Evolutionary conservation across 805 yeast species (phyloP).

Genomic region (Scheffersomyces lignosus): DNA sequence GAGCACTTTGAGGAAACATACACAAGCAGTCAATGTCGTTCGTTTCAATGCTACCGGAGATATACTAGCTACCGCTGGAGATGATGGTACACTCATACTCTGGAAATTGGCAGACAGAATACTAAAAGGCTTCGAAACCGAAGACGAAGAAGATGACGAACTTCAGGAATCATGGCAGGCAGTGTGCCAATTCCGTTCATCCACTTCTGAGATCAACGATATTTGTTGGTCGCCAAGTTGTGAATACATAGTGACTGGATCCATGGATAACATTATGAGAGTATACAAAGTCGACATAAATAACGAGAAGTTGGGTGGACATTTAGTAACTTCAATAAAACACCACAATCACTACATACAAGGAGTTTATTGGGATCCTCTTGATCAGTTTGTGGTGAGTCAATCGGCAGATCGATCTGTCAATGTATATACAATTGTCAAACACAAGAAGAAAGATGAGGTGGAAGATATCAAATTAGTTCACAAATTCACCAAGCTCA

Average conservation of each 20-base stretch:
- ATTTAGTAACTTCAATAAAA: constrained; percentile 55
- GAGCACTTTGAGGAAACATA: constrained; percentile 81
- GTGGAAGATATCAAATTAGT: constrained; percentile 1
- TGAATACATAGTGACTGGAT: constrained; percentile 74
- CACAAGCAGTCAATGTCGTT: constrained; percentile 92
- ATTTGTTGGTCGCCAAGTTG: constrained; percentile 91
- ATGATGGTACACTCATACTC: constrained; percentile 83
- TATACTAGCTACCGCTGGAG: constrained; percentile 86
- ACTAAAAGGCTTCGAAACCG: constrained; percentile 60
- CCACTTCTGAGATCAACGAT: constrained; percentile 83
- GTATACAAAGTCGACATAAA: constrained; percentile 50
- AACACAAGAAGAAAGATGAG: constrained; percentile 1
- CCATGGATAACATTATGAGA: constrained; percentile 84
- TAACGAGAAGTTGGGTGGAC: constrained; percentile 35
- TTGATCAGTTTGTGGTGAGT: constrained; percentile 71
- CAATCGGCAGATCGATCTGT: constrained; percentile 89
- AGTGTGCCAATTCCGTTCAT: constrained; percentile 54
- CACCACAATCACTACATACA: constrained; percentile 91
- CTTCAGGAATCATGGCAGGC: constrained; percentile 74
- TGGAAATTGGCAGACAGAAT: constrained; percentile 67
- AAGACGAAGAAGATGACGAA: constrained; percentile 46
- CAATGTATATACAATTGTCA: constrained; percentile 49
- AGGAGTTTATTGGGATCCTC: constrained; percentile 96
- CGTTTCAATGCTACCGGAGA: constrained; percentile 74
- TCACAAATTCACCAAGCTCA: constrained; percentile 14